Percentiles rank a stretch among this genome's conserved stretches.
These are phyloP conservation scores for Lentinus brumalis DNA, from an alignment of 768 basidiomycete genomes.

Conservation along the genomic window DNA sequence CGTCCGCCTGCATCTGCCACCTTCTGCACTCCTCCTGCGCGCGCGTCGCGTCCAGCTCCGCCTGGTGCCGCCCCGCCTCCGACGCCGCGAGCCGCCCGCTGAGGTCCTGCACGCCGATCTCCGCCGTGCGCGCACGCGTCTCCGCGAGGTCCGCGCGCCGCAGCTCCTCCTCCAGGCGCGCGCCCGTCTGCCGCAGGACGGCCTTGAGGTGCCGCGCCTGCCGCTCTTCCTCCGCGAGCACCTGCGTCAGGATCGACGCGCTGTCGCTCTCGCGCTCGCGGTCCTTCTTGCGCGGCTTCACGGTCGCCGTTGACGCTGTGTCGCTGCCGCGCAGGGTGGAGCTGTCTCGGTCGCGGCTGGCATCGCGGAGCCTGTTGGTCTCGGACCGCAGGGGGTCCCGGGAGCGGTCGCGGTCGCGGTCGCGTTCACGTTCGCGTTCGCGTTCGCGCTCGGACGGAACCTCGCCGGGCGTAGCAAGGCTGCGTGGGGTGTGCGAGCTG, in stretches of 20 bases:
- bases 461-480: slow-evolving; percentile 32
- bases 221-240: slow-evolving; percentile 56
- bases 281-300: slow-evolving; percentile 39
- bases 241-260: slow-evolving; percentile 35
- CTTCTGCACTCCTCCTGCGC: slow-evolving; percentile 47
- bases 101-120: slow-evolving; percentile 47
- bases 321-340: slow-evolving; percentile 15
- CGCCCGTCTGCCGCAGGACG: slow-evolving; percentile 50
- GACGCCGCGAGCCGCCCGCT: slow-evolving; percentile 39
- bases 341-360: slow-evolving; percentile 10
- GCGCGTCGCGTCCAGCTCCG: slow-evolving; percentile 42
- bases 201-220: slow-evolving; percentile 57
- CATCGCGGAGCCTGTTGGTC: neutral
- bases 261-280: slow-evolving; percentile 24
- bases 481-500: slow-evolving; percentile 32
- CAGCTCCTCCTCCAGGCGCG: slow-evolving; percentile 58
- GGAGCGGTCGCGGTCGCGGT: neutral
- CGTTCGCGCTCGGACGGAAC: slow-evolving; percentile 5
- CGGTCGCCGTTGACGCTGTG: slow-evolving; percentile 14
- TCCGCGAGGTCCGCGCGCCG: slow-evolving; percentile 54
- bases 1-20: slow-evolving; percentile 49
- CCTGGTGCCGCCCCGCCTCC: slow-evolving; percentile 43
- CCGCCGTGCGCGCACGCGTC: slow-evolving; percentile 52
- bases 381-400: neutral
- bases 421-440: neutral